phyloP scores from a whole-genome alignment of 108 stramenopile genomes.

The Fragilaria crotonensis region DNA sequence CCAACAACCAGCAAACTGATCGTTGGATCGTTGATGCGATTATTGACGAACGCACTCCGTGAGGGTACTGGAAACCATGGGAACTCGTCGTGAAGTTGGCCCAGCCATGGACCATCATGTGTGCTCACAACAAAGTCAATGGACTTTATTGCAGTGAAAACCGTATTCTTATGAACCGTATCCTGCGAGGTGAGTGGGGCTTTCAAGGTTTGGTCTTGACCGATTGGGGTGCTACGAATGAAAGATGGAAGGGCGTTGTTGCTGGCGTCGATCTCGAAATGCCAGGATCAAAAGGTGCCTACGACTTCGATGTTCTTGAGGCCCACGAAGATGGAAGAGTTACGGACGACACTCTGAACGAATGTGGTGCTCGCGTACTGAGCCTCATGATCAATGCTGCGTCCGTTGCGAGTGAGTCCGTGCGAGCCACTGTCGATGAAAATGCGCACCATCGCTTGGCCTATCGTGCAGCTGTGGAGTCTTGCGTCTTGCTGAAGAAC shows the following conservation, averaged over 20 bases:
- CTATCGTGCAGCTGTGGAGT: conserved; percentile 24
- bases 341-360: not conserved
- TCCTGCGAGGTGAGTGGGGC: conserved; percentile 45
- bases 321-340: conserved; percentile 12
- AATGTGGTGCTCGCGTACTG: not conserved
- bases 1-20: conserved; percentile 62
- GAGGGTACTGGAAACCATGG: conserved; percentile 57
- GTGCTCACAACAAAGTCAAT: conserved; percentile 51
- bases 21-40: conserved; percentile 39
- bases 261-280: conserved; percentile 73
- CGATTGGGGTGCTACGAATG: conserved; percentile 69
- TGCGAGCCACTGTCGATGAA: conserved; percentile 4
- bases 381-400: not conserved
- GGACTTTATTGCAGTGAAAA: conserved; percentile 60
- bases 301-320: conserved; percentile 11
- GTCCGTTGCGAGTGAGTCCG: not conserved
- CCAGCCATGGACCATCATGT: conserved; percentile 34
- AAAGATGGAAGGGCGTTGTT: conserved; percentile 23
- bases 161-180: conserved; percentile 13
- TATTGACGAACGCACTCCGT: conserved; percentile 55
- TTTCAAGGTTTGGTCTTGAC: conserved; percentile 56
- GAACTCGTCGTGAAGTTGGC: conserved; percentile 32
- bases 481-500: conserved; percentile 42
- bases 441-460: conserved; percentile 33
- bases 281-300: conserved; percentile 40